A percentile compares a stretch with the other conserved stretches of the same genome.
Evolutionary conservation across 164 flowering plant genomes (phyloP).

Genomic region (Liriodendron chinense): DNA sequence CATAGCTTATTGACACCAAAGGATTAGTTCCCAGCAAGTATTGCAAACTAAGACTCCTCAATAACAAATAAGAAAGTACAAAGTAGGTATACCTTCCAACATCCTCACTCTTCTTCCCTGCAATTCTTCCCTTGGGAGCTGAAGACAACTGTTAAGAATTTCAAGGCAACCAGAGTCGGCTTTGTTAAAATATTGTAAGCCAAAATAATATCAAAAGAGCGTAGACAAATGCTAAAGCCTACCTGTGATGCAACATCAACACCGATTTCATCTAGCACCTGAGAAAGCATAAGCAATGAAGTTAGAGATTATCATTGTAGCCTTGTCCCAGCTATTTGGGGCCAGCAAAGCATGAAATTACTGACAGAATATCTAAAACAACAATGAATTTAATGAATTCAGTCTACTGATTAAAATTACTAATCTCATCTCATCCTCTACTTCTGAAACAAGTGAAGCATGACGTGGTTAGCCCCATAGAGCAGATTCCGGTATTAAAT

Average conservation of each 20-base stretch:
- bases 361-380: background rate
- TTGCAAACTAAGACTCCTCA: background rate
- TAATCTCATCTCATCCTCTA: background rate
- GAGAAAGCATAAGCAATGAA: constrained; percentile 9
- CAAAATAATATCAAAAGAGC: background rate
- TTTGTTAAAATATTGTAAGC: background rate
- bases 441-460: background rate
- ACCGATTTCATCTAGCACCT: constrained; percentile 98
- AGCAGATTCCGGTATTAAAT: background rate
- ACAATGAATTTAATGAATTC: background rate
- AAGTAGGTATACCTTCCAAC: constrained; percentile 55
- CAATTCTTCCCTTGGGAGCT: constrained; percentile 88
- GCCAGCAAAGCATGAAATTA: background rate
- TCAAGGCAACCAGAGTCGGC: constrained; percentile 8
- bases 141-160: constrained; percentile 63
- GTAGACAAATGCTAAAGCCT: constrained; percentile 13
- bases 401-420: background rate
- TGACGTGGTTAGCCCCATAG: background rate
- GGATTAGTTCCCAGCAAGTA: background rate
- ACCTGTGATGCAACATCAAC: constrained; percentile 98
- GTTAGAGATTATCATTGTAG: background rate
- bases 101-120: constrained; percentile 57
- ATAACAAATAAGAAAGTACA: background rate
- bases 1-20: background rate
- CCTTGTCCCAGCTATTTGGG: background rate